Conservation (phyloP, 129 eudicot species). For the Calendula officinalis region DNA sequence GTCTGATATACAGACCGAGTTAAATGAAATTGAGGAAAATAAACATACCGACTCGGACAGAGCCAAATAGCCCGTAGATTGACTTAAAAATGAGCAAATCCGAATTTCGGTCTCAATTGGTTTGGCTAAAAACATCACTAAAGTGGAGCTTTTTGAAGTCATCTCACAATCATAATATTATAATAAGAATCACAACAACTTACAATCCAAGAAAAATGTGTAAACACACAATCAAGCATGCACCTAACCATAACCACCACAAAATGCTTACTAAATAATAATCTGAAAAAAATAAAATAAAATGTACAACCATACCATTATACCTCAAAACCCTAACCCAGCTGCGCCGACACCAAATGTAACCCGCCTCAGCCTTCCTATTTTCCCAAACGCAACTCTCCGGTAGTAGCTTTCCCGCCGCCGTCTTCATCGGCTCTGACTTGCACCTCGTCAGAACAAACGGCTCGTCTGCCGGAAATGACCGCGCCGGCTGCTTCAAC, state of each 20-base stretch:
- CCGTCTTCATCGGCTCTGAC: slow-evolving; percentile 92
- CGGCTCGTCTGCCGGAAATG: slow-evolving; percentile 71
- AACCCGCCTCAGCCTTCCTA: slow-evolving; percentile 60
- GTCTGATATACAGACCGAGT: no score
- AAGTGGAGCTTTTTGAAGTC: slow-evolving; percentile 1
- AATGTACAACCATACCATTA: slow-evolving; percentile 40
- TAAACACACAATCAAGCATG: slow-evolving; percentile 19
- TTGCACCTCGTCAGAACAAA: slow-evolving; percentile 86
- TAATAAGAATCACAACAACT: slow-evolving; percentile 20
- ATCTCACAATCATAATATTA: slow-evolving; percentile 18
- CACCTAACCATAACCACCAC: slow-evolving; percentile 10
- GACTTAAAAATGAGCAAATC: neutral
- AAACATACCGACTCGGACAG: no score
- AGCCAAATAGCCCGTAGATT: no score
- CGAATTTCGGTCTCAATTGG: neutral
- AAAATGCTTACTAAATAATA: slow-evolving; percentile 13
- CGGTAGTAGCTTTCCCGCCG: slow-evolving; percentile 64
- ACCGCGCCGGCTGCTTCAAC: slow-evolving; percentile 58
- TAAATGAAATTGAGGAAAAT: no score
- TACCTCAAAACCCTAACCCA: slow-evolving; percentile 68
- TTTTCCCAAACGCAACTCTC: slow-evolving; percentile 79
- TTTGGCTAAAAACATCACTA: neutral
- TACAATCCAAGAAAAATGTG: slow-evolving; percentile 16
- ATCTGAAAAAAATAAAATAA: neutral
- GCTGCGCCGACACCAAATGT: slow-evolving; percentile 55